A percentile compares a stretch with the other conserved stretches of the same genome.
Conservation (phyloP, 1,284 basidiomycete species). For the Meira nashicola region DNA sequence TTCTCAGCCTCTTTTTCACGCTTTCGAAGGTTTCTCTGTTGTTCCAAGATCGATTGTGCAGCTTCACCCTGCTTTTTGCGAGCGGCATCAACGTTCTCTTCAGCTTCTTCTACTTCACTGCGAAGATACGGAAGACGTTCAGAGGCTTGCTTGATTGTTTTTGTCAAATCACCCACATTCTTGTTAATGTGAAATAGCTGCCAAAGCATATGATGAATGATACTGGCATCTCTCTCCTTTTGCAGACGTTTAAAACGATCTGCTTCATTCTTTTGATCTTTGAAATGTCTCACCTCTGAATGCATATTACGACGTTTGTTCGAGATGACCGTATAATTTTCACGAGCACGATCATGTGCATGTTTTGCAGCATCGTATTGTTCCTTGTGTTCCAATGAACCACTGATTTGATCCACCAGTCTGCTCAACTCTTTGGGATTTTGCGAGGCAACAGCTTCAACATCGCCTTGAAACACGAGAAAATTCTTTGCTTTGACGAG, state of each 20-base stretch:
- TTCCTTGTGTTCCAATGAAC: constrained; percentile 69
- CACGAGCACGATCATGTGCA: constrained; percentile 81
- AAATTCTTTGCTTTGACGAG: constrained; percentile 99
- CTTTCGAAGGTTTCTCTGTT: constrained; percentile 72
- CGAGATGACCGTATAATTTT: constrained; percentile 88
- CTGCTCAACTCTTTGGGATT: constrained; percentile 81
- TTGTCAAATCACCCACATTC: constrained; percentile 31
- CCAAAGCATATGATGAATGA: constrained; percentile 78
- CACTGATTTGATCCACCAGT: constrained; percentile 86
- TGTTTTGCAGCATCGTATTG: constrained; percentile 87
- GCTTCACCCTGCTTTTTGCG: constrained; percentile 74
- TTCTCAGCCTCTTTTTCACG: constrained; percentile 76
- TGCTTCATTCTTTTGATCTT: constrained; percentile 91
- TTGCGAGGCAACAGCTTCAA: constrained; percentile 94
- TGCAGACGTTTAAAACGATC: constrained; percentile 78
- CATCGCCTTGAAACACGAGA: constrained; percentile 93
- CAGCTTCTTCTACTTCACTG: constrained; percentile 56
- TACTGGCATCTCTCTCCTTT: constrained; percentile 69
- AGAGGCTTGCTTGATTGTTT: constrained; percentile 36
- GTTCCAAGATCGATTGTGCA: constrained; percentile 67
- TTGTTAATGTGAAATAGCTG: constrained; percentile 82
- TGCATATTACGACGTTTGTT: constrained; percentile 86
- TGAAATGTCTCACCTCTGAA: constrained; percentile 93
- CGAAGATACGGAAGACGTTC: constrained; percentile 25
- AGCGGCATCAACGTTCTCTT: constrained; percentile 68